A percentile compares a stretch with the other conserved stretches of the same genome.
These are phyloP conservation scores for Gossypium davidsonii DNA, from an alignment of 441 rosid species.

Conservation along the genomic window DNA sequence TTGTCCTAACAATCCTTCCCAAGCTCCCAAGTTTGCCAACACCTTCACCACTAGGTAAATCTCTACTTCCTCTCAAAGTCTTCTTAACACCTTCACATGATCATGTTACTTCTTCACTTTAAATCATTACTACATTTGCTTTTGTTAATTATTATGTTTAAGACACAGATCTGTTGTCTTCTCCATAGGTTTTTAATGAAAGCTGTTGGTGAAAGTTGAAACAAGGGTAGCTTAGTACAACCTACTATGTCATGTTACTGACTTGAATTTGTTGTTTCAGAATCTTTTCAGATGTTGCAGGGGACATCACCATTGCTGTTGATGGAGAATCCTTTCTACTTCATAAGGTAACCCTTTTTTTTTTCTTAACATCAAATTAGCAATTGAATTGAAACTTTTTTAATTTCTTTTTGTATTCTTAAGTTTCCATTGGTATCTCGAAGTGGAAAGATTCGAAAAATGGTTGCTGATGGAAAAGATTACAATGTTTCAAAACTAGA, in stretches of 20 bases:
- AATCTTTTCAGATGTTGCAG: constrained; percentile 79
- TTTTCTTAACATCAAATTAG: no score
- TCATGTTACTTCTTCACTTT: not conserved
- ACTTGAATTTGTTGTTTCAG: constrained; percentile 30
- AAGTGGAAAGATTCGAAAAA: constrained; percentile 69
- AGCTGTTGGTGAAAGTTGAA: no score
- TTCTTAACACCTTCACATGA: not conserved
- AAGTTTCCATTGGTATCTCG: constrained; percentile 89
- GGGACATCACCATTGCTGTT: constrained; percentile 68
- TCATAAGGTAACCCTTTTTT: constrained; percentile 54
- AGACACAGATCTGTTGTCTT: not conserved
- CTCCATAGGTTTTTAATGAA: not conserved
- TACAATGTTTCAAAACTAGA: constrained; percentile 44
- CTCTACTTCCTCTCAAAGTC: not conserved
- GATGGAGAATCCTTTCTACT: constrained; percentile 75
- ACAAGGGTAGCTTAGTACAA: no score
- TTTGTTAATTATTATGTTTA: not conserved
- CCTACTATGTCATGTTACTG: not conserved
- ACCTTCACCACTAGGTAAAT: constrained; percentile 56
- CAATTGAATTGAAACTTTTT: not conserved
- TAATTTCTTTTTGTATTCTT: constrained; percentile 4
- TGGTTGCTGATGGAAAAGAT: constrained; percentile 57
- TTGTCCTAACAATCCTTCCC: constrained; percentile 41
- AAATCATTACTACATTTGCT: not conserved
- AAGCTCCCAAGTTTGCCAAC: constrained; percentile 31